These are phyloP conservation scores for Exophiala aquamarina DNA, from an alignment of 2,329 filamentous ascomycete genomes.

Conservation along the genomic window DNA sequence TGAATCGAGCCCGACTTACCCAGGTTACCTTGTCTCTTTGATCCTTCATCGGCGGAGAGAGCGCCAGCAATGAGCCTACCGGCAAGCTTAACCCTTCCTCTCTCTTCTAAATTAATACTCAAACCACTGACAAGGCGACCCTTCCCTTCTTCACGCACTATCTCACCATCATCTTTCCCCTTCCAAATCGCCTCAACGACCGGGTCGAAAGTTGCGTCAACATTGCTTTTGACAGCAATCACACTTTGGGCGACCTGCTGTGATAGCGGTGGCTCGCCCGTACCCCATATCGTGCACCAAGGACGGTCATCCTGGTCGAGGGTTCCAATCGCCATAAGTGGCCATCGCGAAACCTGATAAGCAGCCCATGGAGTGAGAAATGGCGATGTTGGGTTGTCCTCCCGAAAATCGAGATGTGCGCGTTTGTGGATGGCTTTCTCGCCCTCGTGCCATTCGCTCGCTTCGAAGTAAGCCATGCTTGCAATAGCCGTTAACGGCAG, in stretches of 20 bases:
- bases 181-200: constrained; percentile 65
- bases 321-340: constrained; percentile 72
- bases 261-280: constrained; percentile 66
- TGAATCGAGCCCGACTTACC: constrained; percentile 46
- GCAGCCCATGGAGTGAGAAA: constrained; percentile 63
- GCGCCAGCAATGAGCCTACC: constrained; percentile 68
- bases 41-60: constrained; percentile 39
- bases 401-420: constrained; percentile 54
- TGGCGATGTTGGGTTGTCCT: constrained; percentile 66
- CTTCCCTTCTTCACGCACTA: constrained; percentile 39
- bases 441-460: constrained; percentile 61
- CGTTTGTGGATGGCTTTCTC: constrained; percentile 65
- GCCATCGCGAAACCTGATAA: constrained; percentile 60
- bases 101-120: constrained; percentile 63
- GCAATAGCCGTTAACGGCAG: too few species aligned
- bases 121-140: constrained; percentile 60
- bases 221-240: constrained; percentile 62
- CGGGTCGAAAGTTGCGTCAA: constrained; percentile 66
- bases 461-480: constrained; percentile 14
- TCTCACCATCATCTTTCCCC: constrained; percentile 44
- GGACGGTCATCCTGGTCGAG: constrained; percentile 58
- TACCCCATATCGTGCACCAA: constrained; percentile 77
- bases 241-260: constrained; percentile 59
- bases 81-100: constrained; percentile 72
- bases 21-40: constrained; percentile 10